Base-by-base conservation (phyloP, 2,329 filamentous ascomycete species). In the Pyricularia pennisetigena region DNA sequence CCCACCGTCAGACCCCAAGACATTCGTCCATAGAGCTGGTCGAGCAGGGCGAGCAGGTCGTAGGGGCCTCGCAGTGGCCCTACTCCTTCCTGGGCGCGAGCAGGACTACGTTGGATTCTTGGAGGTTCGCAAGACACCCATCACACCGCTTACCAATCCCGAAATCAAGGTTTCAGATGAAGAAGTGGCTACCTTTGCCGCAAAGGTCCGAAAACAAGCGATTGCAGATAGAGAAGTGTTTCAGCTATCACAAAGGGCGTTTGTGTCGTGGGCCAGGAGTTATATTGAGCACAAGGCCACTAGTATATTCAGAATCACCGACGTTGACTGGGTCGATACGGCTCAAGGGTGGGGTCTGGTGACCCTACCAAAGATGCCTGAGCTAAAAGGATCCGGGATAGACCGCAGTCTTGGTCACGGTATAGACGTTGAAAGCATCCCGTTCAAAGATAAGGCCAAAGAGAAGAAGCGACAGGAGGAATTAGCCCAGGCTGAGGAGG, bases 11-110 rank as follows among this genome's bases (percentile, higher is more conserved):
- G 94, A 97, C 73, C 92, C 94, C 0, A 98, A 98, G 77, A 93
- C 91, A 12, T 98, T 98, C 74, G 92, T 99, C 70, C 95, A 99
- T 78, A 90, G 95, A 5, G 91, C 95, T 30, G 95, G 95, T 1
- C 86, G 95, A 71, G 93, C 95, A 0, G 95, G 95, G 0, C 86
- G 95, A 26, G 97, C 97, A 75, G 94, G 94, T 0, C 85, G 94
- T 70, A 89, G 90, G 70, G 95, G 95, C 0, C 80, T 97, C 24
- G 93, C 93, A 16, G 86, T 98, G 1, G 89, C 96, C 0, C 89
- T 99, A 76, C 83, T 99, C 23, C 92, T 91, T 8, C 90, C 92
- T 0, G 93, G 93, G 1, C 84, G 88, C 23, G 95, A 98, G 78
- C 92, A 95, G 77, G 93, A 96, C 74, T 98, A 97, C 74, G 84